Conservation (phyloP, 306 rosid species). For the Lithocarpus polystachyus region DNA sequence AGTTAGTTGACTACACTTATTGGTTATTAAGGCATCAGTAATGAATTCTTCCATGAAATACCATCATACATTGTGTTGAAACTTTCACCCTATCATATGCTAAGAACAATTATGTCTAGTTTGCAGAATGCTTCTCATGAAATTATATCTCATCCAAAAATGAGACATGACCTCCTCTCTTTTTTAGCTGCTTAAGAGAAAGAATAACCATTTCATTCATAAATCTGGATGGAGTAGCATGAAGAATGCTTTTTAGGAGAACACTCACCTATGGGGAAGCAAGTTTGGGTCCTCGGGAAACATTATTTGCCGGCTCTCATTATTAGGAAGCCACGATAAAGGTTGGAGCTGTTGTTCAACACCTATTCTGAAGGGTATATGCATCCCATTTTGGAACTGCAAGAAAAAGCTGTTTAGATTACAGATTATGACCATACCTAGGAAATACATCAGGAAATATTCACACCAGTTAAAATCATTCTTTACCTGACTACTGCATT, state of each 20-base stretch:
- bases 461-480: neutral
- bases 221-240: neutral
- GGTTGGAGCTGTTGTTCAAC: slow-evolving; percentile 74
- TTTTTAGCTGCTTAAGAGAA: neutral
- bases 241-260: slow-evolving; percentile 6
- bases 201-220: neutral
- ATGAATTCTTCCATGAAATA: neutral
- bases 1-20: slow-evolving; percentile 11
- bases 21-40: neutral
- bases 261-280: slow-evolving; percentile 58
- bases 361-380: slow-evolving; percentile 63
- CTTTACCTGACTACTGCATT: slow-evolving; percentile 77
- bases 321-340: slow-evolving; percentile 57
- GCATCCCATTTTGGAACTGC: slow-evolving; percentile 75
- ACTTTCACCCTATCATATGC: neutral
- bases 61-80: neutral
- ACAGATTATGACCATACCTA: neutral
- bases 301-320: slow-evolving; percentile 42
- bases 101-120: neutral
- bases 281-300: slow-evolving; percentile 67
- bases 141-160: neutral
- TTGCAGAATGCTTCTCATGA: neutral
- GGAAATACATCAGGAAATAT: neutral
- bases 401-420: slow-evolving; percentile 24
- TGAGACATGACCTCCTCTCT: neutral